Conservation (phyloP, 345 rosid species). For the Murraya paniculata region DNA sequence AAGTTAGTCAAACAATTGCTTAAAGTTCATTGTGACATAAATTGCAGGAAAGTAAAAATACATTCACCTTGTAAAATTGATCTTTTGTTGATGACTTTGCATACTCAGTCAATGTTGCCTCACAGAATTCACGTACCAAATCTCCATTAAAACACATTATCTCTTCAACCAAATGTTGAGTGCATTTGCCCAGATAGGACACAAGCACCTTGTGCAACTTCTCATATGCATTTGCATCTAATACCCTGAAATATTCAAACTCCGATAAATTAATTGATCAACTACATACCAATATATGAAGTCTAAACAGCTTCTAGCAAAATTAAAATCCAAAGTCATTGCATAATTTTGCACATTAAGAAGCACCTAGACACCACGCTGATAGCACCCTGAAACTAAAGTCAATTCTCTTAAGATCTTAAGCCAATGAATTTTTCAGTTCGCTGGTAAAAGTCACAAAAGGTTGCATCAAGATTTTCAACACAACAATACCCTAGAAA, state of each 20-base stretch:
- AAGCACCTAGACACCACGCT: not conserved
- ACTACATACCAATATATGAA: not conserved
- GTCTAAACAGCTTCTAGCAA: not conserved
- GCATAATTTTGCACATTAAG: not conserved
- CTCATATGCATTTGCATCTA: conserved; percentile 59
- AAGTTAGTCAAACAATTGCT: conserved; percentile 16
- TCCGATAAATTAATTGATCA: not conserved
- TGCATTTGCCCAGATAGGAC: conserved; percentile 48
- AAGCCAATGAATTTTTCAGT: not conserved
- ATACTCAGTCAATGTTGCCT: conserved; percentile 45
- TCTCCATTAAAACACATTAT: conserved; percentile 41
- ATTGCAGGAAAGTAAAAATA: not conserved
- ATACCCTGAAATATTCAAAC: conserved; percentile 37
- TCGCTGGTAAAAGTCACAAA: not conserved
- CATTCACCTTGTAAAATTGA: conserved; percentile 62
- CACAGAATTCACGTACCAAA: conserved; percentile 40
- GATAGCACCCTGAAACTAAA: not conserved
- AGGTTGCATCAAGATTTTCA: not conserved
- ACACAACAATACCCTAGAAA: not conserved
- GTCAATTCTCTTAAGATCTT: not conserved
- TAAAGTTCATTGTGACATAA: not conserved
- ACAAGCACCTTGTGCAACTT: conserved; percentile 55
- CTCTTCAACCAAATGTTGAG: conserved; percentile 52
- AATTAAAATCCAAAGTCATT: not conserved
- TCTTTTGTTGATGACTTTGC: conserved; percentile 52